Percentiles rank a stretch among this genome's conserved stretches.
Conservation (phyloP, 352 stramenopile genomes). For the Nothophytophthora sp. region DNA sequence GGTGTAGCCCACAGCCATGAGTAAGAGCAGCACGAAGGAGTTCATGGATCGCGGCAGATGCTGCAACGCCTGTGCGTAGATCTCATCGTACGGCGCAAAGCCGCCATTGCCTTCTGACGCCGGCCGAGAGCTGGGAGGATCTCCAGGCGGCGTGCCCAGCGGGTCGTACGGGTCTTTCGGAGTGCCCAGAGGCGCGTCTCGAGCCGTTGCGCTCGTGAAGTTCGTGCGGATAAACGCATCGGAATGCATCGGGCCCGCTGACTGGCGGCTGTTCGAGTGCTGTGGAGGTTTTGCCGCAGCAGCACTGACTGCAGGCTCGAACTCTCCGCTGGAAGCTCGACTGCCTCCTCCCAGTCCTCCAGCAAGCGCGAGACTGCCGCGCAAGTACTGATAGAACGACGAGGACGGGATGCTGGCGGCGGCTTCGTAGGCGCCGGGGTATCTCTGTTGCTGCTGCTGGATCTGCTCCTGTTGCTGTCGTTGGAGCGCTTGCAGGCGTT, state of each 20-base stretch:
- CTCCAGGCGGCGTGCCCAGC: constrained; percentile 53
- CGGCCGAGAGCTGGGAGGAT: constrained; percentile 32
- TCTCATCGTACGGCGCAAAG: constrained; percentile 17
- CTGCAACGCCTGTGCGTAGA: constrained; percentile 16
- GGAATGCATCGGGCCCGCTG: constrained; percentile 16
- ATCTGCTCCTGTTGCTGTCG: constrained; percentile 25
- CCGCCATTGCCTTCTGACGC: constrained; percentile 12
- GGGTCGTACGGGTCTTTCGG: constrained; percentile 47
- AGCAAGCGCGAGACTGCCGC: constrained; percentile 5
- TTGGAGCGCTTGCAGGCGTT: constrained; percentile 18
- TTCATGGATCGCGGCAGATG: constrained; percentile 40
- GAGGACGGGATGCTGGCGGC: constrained; percentile 14
- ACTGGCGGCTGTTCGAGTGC: constrained; percentile 7
- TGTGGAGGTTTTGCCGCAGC: neutral
- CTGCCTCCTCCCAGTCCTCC: no score
- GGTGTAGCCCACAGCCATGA: constrained; percentile 39
- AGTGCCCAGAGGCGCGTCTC: constrained; percentile 22
- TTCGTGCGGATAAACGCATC: constrained; percentile 46
- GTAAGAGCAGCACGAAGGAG: constrained; percentile 35
- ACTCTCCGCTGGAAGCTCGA: neutral
- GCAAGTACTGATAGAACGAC: constrained; percentile 22
- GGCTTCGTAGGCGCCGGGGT: constrained; percentile 19
- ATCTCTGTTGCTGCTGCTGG: constrained; percentile 23
- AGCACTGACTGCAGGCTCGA: neutral
- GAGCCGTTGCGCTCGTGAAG: constrained; percentile 29